Percentiles rank a stretch among this genome's conserved stretches.
phyloP scores from a whole-genome alignment of 2,329 filamentous ascomycete genomes.

The Sarocladium oryzae region DNA sequence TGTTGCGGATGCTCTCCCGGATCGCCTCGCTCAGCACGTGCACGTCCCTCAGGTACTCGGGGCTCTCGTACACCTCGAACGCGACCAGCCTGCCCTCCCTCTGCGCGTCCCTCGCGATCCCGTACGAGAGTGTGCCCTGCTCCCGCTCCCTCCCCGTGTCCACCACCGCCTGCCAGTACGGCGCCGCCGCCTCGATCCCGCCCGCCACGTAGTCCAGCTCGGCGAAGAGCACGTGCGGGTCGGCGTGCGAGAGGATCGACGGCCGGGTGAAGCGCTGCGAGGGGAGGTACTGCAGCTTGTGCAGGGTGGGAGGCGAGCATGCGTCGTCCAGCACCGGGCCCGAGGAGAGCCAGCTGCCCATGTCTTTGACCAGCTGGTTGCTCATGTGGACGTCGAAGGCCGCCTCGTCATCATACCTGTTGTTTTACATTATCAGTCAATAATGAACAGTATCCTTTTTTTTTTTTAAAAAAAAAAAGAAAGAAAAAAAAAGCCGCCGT shows the following conservation, averaged over 20 bases:
- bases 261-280: constrained; percentile 16
- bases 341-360: constrained; percentile 17
- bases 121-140: constrained; percentile 19
- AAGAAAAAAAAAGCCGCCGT: too few species aligned
- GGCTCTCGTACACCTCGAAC: constrained; percentile 21
- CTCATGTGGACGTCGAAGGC: constrained; percentile 21
- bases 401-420: constrained; percentile 20
- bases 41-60: constrained; percentile 20
- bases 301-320: constrained; percentile 11
- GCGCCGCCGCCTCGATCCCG: constrained; percentile 16
- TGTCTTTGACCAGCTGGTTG: constrained; percentile 13
- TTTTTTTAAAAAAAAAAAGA: too few species aligned
- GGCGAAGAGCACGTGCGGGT: constrained; percentile 20
- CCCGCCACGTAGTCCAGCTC: constrained; percentile 21
- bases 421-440: too few species aligned
- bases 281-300: constrained; percentile 17
- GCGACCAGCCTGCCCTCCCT: constrained; percentile 17
- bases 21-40: constrained; percentile 21
- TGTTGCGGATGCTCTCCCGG: constrained; percentile 18
- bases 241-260: constrained; percentile 11
- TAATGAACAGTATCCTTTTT: too few species aligned
- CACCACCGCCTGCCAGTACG: constrained; percentile 22
- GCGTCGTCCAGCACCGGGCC: constrained; percentile 12
- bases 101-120: constrained; percentile 16
- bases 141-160: constrained; percentile 16